phyloP scores from a whole-genome alignment of 2,329 filamentous ascomycete genomes.

The Juglanconis sp. region DNA sequence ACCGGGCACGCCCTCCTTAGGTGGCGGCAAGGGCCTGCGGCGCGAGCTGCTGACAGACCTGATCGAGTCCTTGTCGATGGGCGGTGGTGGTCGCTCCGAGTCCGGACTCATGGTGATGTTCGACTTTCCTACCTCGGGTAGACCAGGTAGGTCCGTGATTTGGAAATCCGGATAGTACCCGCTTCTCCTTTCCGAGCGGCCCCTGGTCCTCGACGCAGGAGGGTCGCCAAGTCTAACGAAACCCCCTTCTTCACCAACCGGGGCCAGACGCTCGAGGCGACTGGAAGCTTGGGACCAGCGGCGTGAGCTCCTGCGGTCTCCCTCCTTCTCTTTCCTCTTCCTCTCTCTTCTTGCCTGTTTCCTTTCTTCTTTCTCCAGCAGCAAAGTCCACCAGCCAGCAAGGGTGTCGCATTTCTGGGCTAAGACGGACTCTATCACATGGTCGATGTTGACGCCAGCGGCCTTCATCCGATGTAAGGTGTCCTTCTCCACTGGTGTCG shows the following conservation, averaged over 20 bases:
- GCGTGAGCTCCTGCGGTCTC: slow-evolving; percentile 73
- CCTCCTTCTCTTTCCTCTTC: slow-evolving; percentile 81
- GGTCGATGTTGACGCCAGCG: slow-evolving; percentile 89
- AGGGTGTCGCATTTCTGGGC: slow-evolving; percentile 85
- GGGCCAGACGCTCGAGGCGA: slow-evolving; percentile 75
- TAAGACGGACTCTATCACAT: slow-evolving; percentile 89
- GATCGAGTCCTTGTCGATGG: slow-evolving; percentile 75
- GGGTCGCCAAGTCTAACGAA: slow-evolving; percentile 42
- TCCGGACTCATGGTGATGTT: slow-evolving; percentile 43
- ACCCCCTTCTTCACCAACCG: slow-evolving; percentile 74
- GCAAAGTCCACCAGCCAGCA: slow-evolving; percentile 91
- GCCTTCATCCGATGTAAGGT: slow-evolving; percentile 89
- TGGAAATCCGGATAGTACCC: slow-evolving; percentile 61
- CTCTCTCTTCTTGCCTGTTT: slow-evolving; percentile 76
- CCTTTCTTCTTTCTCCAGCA: slow-evolving; percentile 90
- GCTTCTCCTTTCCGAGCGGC: slow-evolving; percentile 74
- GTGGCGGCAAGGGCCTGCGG: slow-evolving; percentile 73
- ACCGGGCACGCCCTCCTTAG: slow-evolving; percentile 72
- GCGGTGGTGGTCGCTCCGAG: slow-evolving; percentile 53
- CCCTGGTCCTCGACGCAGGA: slow-evolving; percentile 64
- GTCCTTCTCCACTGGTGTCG: slow-evolving; percentile 83
- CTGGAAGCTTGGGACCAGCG: slow-evolving; percentile 87
- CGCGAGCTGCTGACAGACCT: slow-evolving; percentile 75
- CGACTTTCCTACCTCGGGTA: slow-evolving; percentile 59
- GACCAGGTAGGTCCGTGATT: slow-evolving; percentile 70